A percentile compares a stretch with the other conserved stretches of the same genome.
These are phyloP conservation scores for Chondrostereum purpureum DNA, from an alignment of 1,284 basidiomycete genomes.

Conservation along the genomic window DNA sequence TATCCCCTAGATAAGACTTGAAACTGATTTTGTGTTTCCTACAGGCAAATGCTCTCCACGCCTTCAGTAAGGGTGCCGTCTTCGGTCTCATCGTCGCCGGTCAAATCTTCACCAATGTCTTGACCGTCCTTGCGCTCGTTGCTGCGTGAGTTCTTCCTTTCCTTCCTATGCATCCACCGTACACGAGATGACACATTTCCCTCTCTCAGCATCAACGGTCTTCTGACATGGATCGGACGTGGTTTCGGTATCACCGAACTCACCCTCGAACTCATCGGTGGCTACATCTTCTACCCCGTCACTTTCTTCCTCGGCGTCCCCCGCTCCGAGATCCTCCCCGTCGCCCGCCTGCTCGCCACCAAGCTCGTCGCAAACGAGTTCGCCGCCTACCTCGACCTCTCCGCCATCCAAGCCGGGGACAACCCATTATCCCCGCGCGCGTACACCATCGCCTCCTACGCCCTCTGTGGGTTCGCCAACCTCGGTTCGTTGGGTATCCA, in stretches of 20 bases:
- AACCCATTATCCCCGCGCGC: conserved; percentile 61
- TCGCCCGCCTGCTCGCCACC: conserved; percentile 77
- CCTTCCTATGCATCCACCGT: background rate
- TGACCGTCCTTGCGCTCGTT: conserved; percentile 77
- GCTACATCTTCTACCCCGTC: conserved; percentile 85
- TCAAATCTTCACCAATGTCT: conserved; percentile 75
- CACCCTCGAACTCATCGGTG: conserved; percentile 79
- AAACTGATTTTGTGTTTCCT: conserved; percentile 4
- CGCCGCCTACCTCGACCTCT: conserved; percentile 66
- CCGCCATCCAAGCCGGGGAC: conserved; percentile 16
- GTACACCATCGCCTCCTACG: conserved; percentile 75
- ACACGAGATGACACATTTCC: background rate
- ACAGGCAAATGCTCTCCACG: conserved; percentile 78
- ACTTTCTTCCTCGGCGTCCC: conserved; percentile 82
- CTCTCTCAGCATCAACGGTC: conserved; percentile 58
- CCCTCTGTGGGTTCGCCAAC: conserved; percentile 89
- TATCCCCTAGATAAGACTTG: conserved; percentile 1
- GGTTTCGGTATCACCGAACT: conserved; percentile 81
- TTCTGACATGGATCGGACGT: conserved; percentile 84
- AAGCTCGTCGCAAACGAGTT: conserved; percentile 90
- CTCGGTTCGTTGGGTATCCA: conserved; percentile 83
- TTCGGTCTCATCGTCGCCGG: conserved; percentile 85
- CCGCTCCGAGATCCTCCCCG: conserved; percentile 61
- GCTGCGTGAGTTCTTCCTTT: conserved; percentile 38
- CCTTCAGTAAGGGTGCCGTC: conserved; percentile 81